Base-by-base conservation (phyloP, 176 grass and related monocot genomes). In the Tillandsia leiboldiana region DNA sequence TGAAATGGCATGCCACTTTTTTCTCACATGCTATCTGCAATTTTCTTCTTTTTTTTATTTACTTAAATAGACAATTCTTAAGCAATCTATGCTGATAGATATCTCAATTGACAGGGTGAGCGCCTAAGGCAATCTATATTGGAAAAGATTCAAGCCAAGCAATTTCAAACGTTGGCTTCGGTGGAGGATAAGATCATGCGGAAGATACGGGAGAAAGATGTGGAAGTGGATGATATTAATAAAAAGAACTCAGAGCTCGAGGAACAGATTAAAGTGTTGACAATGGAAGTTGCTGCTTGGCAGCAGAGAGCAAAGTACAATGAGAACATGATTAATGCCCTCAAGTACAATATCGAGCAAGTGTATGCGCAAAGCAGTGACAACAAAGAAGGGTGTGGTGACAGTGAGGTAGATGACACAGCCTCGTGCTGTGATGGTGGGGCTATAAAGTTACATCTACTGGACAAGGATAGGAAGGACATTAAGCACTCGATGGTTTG, bases 241-340 rank as follows among this genome's bases (percentile, higher is more conserved):
- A 94, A 86, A 71, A 90, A 86, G 70, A 99, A 99, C 66, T 64
- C 63, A 1, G 90, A 99, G 70, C 94, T 99, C 8, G 94, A 90
- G 77, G 94, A 99, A 10, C 94, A 99, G 75, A 90, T 93, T 64
- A 90, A 87, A 67, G 90, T 93, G 75, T 72, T 93, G 77, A 80
- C 87, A 17, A 69, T 85, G 68, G 94, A 99, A 81, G 94, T 87
- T 76, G 80, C 75, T 70, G 78, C 87, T 4, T 99, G 94, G 94
- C 94, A 99, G 82, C 90, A 90, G 57, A 80, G 94, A n/a, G 94
- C 87, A 48, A 99, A 90, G 87, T 90, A 99, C 75, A 93, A 99
- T 10, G 94, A 99, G 71, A 99, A 82, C 80, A 88, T 99, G 89
- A 92, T 99, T 51, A 90, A 69, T 62, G 85, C 90, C 77, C 90